Percentiles rank a stretch among this genome's conserved stretches.
phyloP scores from a whole-genome alignment of 768 basidiomycete genomes.

The Bullera alba region DNA sequence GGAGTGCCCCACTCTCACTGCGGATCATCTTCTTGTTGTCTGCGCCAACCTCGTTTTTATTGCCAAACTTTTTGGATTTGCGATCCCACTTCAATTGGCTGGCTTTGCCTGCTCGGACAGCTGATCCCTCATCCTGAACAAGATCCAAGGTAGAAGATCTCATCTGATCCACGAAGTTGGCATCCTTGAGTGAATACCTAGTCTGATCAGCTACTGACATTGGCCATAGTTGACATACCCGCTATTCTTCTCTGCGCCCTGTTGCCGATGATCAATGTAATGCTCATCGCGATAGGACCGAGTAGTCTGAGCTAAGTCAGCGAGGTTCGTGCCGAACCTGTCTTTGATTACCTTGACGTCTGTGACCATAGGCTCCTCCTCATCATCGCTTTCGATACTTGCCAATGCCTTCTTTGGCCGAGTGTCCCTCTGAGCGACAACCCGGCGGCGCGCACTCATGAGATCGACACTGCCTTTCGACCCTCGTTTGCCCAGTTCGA shows the following conservation, averaged over 20 bases:
- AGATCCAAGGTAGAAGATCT: conserved; percentile 73
- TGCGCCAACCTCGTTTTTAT: conserved; percentile 74
- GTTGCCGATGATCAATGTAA: background rate
- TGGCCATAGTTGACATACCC: background rate
- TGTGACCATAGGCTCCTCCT: no score
- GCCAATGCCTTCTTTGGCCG: conserved; percentile 59
- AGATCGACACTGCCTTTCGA: conserved; percentile 58
- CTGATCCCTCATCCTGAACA: conserved; percentile 64
- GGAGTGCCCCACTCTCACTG: conserved; percentile 81
- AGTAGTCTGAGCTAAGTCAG: background rate
- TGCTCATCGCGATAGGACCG: background rate
- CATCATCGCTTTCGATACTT: no score
- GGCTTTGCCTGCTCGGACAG: conserved; percentile 48
- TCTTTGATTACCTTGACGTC: background rate
- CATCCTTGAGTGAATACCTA: background rate
- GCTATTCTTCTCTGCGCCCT: background rate
- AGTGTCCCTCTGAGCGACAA: background rate
- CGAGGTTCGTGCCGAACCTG: background rate
- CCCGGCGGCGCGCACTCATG: conserved; percentile 66
- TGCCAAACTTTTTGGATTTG: conserved; percentile 88
- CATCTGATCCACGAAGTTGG: conserved; percentile 57
- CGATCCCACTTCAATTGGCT: conserved; percentile 83
- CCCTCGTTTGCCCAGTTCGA: conserved; percentile 76
- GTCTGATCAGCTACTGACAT: conserved; percentile 11
- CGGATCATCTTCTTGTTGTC: conserved; percentile 91